These are phyloP conservation scores for Ascochyta lentis DNA, from an alignment of 2,329 filamentous ascomycete genomes.

Conservation along the genomic window DNA sequence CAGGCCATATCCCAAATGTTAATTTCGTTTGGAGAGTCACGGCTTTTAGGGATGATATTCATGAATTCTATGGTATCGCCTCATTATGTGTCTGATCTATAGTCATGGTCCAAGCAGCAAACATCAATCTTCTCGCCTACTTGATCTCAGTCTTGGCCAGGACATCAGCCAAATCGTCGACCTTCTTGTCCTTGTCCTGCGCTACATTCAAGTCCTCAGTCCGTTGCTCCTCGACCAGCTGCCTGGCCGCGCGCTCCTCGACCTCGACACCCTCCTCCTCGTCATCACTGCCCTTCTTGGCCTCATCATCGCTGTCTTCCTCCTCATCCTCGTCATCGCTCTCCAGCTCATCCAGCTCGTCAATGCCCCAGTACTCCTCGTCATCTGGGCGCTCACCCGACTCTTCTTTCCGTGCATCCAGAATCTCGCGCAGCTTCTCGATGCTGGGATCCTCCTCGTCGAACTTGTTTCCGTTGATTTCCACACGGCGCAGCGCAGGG, in stretches of 20 bases:
- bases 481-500: slow-evolving; percentile 80
- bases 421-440: slow-evolving; percentile 66
- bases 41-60: slow-evolving; percentile 1
- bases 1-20: not conserved
- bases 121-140: slow-evolving; percentile 12
- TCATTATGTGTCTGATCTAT: slow-evolving; percentile 6
- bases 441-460: slow-evolving; percentile 81
- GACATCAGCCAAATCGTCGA: slow-evolving; percentile 79
- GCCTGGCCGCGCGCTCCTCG: slow-evolving; percentile 51
- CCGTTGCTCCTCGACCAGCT: slow-evolving; percentile 72
- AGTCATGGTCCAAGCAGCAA: not conserved
- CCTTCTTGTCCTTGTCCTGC: slow-evolving; percentile 74
- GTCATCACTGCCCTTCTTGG: slow-evolving; percentile 66
- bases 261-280: slow-evolving; percentile 67
- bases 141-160: slow-evolving; percentile 71
- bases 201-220: slow-evolving; percentile 77
- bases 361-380: slow-evolving; percentile 60
- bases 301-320: slow-evolving; percentile 70
- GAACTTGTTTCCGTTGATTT: slow-evolving; percentile 97
- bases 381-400: slow-evolving; percentile 58
- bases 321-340: slow-evolving; percentile 84
- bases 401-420: slow-evolving; percentile 77
- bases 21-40: not conserved
- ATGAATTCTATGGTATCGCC: slow-evolving; percentile 20
- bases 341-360: slow-evolving; percentile 78